A percentile compares a stretch with the other conserved stretches of the same genome.
Conservation (phyloP, 345 rosid species). For the Capsella bursapastoris region DNA sequence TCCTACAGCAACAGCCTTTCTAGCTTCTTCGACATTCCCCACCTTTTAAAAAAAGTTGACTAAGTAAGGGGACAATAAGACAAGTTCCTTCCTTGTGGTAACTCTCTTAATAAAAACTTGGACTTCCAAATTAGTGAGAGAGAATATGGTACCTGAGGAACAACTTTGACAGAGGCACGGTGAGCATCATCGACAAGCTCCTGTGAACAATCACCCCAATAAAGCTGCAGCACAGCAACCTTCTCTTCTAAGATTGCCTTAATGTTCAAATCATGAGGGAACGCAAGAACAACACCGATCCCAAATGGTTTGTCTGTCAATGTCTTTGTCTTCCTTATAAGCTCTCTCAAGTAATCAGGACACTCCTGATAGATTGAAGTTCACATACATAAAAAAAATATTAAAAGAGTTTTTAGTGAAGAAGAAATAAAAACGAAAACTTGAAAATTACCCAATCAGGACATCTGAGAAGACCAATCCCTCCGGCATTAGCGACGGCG, state of each 20-base stretch:
- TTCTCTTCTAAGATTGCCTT: slow-evolving; percentile 72
- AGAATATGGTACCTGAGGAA: slow-evolving; percentile 65
- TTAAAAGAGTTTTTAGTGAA: neutral
- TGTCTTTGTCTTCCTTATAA: slow-evolving; percentile 70
- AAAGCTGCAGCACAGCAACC: slow-evolving; percentile 77
- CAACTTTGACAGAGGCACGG: slow-evolving; percentile 66
- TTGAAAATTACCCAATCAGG: slow-evolving; percentile 72
- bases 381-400: neutral
- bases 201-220: slow-evolving; percentile 78
- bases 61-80: neutral
- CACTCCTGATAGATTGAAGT: slow-evolving; percentile 55
- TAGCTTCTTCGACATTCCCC: slow-evolving; percentile 73
- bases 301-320: slow-evolving; percentile 83
- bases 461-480: slow-evolving; percentile 78
- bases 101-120: neutral
- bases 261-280: slow-evolving; percentile 75
- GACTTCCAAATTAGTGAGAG: neutral
- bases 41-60: slow-evolving; percentile 45
- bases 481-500: slow-evolving; percentile 90
- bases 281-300: slow-evolving; percentile 72
- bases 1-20: slow-evolving; percentile 59
- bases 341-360: slow-evolving; percentile 62
- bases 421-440: neutral
- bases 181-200: slow-evolving; percentile 73
- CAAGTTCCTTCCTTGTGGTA: neutral